Conservation (phyloP, 2,329 filamentous ascomycete genomes). For the Fusarium palustre region DNA sequence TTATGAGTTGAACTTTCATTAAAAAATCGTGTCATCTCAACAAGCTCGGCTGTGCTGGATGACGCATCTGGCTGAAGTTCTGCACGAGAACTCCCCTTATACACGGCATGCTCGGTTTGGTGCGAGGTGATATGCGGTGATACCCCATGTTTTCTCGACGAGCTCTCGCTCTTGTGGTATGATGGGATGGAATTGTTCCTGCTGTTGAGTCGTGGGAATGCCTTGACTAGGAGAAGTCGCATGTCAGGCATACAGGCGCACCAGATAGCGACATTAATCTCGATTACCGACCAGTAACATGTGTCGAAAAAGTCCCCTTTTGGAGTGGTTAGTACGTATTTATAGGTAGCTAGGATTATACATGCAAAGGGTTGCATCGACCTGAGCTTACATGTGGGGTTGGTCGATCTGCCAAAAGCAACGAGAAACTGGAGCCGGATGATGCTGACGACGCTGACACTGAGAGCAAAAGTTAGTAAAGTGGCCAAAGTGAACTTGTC, state of each 20-base stretch:
- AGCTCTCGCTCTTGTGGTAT: background rate
- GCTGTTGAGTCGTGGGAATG: background rate
- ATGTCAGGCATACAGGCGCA: slow-evolving; percentile 16
- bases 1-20: background rate
- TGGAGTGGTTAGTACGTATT: background rate
- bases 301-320: slow-evolving; percentile 14
- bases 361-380: background rate
- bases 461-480: background rate
- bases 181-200: background rate
- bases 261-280: slow-evolving; percentile 10
- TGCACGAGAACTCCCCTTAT: background rate
- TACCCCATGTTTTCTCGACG: background rate
- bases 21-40: slow-evolving; percentile 2
- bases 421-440: slow-evolving; percentile 6
- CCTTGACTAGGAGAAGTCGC: background rate
- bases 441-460: slow-evolving; percentile 19
- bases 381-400: slow-evolving; percentile 14
- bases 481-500: rapidly evolving
- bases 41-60: slow-evolving; percentile 10
- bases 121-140: background rate
- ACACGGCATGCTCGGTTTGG: background rate
- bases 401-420: slow-evolving; percentile 11
- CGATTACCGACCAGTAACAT: slow-evolving; percentile 22
- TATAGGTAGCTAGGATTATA: rapidly evolving
- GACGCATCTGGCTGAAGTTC: background rate